Conservation (phyloP, 345 rosid genomes). For the Melastoma malabathricum region DNA sequence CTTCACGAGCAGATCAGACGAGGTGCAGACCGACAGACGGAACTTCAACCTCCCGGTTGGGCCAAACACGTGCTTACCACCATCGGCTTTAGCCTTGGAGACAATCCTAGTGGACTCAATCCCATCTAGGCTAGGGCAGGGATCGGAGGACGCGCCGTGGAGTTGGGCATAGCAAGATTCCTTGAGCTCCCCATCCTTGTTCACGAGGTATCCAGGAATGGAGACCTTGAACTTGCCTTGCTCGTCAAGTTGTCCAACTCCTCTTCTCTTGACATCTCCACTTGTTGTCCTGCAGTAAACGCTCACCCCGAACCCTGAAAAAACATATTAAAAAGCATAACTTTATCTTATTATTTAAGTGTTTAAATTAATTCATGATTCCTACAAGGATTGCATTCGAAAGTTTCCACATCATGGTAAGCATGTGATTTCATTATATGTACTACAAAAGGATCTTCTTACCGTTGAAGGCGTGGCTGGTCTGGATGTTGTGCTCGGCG, state of each 20-base stretch:
- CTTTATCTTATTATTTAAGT: no score
- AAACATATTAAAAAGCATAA: background rate
- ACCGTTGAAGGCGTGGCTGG: constrained; percentile 53
- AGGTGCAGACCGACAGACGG: constrained; percentile 43
- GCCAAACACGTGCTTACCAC: constrained; percentile 40
- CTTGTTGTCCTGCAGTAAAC: constrained; percentile 52
- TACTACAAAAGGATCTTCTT: background rate
- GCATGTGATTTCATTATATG: no score
- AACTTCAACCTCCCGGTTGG: constrained; percentile 44
- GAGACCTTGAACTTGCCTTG: constrained; percentile 50
- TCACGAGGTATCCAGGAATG: constrained; percentile 30
- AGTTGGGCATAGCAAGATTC: constrained; percentile 85
- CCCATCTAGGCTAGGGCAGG: constrained; percentile 53
- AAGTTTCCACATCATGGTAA: no score
- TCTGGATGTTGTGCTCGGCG: constrained; percentile 18
- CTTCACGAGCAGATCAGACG: constrained; percentile 19
- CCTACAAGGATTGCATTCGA: no score
- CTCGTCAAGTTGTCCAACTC: constrained; percentile 38
- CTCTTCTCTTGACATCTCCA: constrained; percentile 44
- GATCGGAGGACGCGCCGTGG: constrained; percentile 39
- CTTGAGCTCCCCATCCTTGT: constrained; percentile 38
- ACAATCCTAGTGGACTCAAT: constrained; percentile 44
- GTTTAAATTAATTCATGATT: no score
- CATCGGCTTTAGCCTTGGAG: constrained; percentile 17
- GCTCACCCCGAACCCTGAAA: constrained; percentile 52